Evolutionary conservation across 352 stramenopile species (phyloP).

Genomic region (Thalassiosira mediterranea): DNA sequence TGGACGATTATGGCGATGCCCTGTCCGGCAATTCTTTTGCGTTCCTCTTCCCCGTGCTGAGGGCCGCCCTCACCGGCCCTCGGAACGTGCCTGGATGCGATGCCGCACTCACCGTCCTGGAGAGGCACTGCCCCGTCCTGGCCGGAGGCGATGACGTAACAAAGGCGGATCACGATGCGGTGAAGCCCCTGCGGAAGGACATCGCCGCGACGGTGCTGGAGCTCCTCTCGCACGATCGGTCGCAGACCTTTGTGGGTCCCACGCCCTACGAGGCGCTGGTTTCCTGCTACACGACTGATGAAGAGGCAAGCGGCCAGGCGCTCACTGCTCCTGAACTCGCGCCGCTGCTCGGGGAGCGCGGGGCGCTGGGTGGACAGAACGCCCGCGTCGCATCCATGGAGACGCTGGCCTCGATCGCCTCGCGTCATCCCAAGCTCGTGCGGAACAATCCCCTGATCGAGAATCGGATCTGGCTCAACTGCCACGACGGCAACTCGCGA

Average conservation of each 20-base stretch:
- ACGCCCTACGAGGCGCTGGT: slow-evolving; percentile 76
- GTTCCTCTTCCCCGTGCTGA: slow-evolving; percentile 82
- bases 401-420: slow-evolving; percentile 67
- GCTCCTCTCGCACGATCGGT: slow-evolving; percentile 80
- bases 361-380: slow-evolving; percentile 77
- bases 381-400: slow-evolving; percentile 75
- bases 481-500: slow-evolving; percentile 63
- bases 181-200: slow-evolving; percentile 64
- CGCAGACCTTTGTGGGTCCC: slow-evolving; percentile 77
- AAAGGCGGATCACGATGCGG: slow-evolving; percentile 32
- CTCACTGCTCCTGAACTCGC: slow-evolving; percentile 72
- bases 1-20: slow-evolving; percentile 80
- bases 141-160: slow-evolving; percentile 43
- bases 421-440: slow-evolving; percentile 63
- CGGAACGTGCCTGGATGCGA: slow-evolving; percentile 79
- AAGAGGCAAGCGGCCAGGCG: slow-evolving; percentile 30
- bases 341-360: slow-evolving; percentile 72
- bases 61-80: slow-evolving; percentile 69
- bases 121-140: slow-evolving; percentile 72
- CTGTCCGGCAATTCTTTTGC: slow-evolving; percentile 78
- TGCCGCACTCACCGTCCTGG: slow-evolving; percentile 66
- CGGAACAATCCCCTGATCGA: slow-evolving; percentile 83
- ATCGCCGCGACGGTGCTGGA: slow-evolving; percentile 77
- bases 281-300: slow-evolving; percentile 66
- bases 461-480: slow-evolving; percentile 84